Evolutionary conservation across 768 basidiomycete species (phyloP).

Genomic region (Megacollybia marginata): DNA sequence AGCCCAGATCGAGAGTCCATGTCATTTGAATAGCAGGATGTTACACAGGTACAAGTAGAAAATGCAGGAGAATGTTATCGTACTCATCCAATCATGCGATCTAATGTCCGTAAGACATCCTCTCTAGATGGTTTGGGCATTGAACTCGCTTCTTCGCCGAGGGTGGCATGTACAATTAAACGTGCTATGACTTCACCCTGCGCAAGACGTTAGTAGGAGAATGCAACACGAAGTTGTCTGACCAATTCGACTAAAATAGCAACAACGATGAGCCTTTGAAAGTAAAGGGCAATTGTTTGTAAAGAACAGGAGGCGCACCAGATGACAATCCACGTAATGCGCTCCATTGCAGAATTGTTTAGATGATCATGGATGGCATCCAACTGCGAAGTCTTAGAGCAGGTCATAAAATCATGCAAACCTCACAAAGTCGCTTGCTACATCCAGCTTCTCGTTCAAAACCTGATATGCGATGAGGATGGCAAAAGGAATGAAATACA

Average conservation of each 20-base stretch:
- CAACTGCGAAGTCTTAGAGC: constrained; percentile 6
- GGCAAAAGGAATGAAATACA: too few relatives aligned
- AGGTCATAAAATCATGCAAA: not conserved
- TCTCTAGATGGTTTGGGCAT: constrained; percentile 23
- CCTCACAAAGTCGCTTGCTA: constrained; percentile 84
- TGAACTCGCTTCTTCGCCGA: constrained; percentile 13
- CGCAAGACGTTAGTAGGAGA: not conserved
- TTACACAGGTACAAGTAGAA: not conserved
- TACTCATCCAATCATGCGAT: constrained; percentile 26
- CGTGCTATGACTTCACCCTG: constrained; percentile 83
- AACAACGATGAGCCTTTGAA: constrained; percentile 74
- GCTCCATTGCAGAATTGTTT: constrained; percentile 83
- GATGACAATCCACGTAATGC: constrained; percentile 63
- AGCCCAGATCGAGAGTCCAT: constrained; percentile 30
- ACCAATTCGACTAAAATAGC: constrained; percentile 87
- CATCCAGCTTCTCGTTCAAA: constrained; percentile 81
- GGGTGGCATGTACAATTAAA: constrained; percentile 58
- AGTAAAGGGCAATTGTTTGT: constrained; percentile 1
- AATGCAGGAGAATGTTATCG: not conserved
- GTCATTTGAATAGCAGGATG: not conserved
- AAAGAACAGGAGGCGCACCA: constrained; percentile 27
- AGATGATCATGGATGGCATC: constrained; percentile 89
- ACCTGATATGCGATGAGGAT: constrained; percentile 11
- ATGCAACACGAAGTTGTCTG: constrained; percentile 15
- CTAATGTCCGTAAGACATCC: constrained; percentile 32